A percentile compares a stretch with the other conserved stretches of the same genome.
phyloP scores from a whole-genome alignment of 768 basidiomycete species.

The Mycena kentingensis region DNA sequence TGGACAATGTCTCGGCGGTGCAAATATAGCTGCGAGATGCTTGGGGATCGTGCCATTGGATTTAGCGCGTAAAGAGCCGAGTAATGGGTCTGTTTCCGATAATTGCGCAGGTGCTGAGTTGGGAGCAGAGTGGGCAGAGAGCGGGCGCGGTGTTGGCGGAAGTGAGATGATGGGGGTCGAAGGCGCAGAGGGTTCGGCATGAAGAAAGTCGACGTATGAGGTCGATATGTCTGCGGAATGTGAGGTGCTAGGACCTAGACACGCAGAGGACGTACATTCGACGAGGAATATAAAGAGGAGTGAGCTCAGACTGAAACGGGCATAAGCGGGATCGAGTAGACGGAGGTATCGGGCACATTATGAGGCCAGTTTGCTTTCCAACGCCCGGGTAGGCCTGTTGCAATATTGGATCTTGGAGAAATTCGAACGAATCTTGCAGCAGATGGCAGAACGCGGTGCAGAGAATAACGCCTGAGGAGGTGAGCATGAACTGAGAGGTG shows the following conservation, averaged over 20 bases:
- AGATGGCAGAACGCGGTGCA: slow-evolving; percentile 84
- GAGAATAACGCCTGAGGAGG: slow-evolving; percentile 66
- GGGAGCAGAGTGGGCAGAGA: slow-evolving; percentile 14
- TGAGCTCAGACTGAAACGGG: slow-evolving; percentile 52
- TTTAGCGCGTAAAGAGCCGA: slow-evolving; percentile 12
- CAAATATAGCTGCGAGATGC: slow-evolving; percentile 15
- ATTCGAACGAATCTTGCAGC: slow-evolving; percentile 73
- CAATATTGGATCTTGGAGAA: slow-evolving; percentile 50
- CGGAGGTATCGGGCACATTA: slow-evolving; percentile 53
- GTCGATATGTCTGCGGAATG: slow-evolving; percentile 63
- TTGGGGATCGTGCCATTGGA: slow-evolving; percentile 2
- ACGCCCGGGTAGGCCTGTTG: slow-evolving; percentile 48
- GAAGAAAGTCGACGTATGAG: slow-evolving; percentile 70
- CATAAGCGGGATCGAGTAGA: slow-evolving; percentile 5
- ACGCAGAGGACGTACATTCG: slow-evolving; percentile 61
- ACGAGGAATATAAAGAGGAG: slow-evolving; percentile 73
- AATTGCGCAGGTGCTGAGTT: background rate
- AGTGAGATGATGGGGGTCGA: slow-evolving; percentile 38
- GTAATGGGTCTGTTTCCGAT: slow-evolving; percentile 9
- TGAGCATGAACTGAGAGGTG: background rate
- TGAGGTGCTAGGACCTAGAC: slow-evolving; percentile 4
- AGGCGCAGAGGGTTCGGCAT: slow-evolving; percentile 59
- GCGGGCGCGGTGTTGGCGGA: slow-evolving; percentile 26
- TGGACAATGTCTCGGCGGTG: slow-evolving; percentile 16
- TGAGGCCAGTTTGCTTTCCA: slow-evolving; percentile 64